phyloP scores from a whole-genome alignment of 306 rosid genomes.

The Cicer bijugum region DNA sequence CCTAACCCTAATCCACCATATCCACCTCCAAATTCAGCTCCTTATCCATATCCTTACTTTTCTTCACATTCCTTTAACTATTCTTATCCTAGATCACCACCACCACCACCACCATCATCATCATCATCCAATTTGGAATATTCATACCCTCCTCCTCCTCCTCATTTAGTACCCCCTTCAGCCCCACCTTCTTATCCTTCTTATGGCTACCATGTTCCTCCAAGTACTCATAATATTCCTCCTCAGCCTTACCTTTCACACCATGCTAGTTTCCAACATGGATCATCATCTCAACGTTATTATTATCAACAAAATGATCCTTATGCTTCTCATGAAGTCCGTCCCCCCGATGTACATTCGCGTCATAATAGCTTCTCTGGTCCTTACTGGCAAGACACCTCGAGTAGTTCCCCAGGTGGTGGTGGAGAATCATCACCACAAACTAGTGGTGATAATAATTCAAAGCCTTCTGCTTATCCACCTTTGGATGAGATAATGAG shows the following conservation, averaged over 20 bases:
- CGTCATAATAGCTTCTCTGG: constrained; percentile 59
- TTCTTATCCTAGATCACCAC: constrained; percentile 46
- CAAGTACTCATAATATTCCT: constrained; percentile 38
- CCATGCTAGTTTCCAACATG: constrained; percentile 65
- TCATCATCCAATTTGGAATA: constrained; percentile 31
- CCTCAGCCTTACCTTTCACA: constrained; percentile 58
- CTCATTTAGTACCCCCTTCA: constrained; percentile 11
- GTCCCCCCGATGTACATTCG: constrained; percentile 40
- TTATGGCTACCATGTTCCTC: constrained; percentile 51
- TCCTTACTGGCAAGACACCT: constrained; percentile 50
- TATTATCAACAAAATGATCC: constrained; percentile 52
- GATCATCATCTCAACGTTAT: constrained; percentile 54
- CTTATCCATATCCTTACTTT: constrained; percentile 48
- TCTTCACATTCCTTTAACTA: constrained; percentile 52
- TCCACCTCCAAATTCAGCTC: constrained; percentile 52
- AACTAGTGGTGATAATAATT: constrained; percentile 42
- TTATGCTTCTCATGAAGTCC: constrained; percentile 49
- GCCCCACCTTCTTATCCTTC: constrained; percentile 51
- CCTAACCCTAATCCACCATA: constrained; percentile 50
- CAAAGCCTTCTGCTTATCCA: constrained; percentile 55
- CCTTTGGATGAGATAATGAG: constrained; percentile 64
- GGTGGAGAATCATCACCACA: constrained; percentile 29
- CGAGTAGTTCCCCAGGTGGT: constrained; percentile 16
- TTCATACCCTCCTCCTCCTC: constrained; percentile 43
- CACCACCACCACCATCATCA: constrained; percentile 19